Base-by-base conservation (phyloP, 257 asterid genomes). In the Solanum chilense region DNA sequence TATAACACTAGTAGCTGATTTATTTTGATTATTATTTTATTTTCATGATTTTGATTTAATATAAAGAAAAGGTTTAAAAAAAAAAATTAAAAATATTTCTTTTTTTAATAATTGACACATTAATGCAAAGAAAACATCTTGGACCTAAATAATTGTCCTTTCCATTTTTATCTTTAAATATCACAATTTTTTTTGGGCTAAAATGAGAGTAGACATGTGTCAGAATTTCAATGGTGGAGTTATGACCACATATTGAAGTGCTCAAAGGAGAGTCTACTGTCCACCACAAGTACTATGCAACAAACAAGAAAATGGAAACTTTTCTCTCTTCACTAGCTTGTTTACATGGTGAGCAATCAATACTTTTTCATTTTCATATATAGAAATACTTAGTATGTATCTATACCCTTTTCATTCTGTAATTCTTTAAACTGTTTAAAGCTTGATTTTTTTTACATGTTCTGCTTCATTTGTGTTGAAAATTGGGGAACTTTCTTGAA, bases 401-500 rank as follows among this genome's bases (percentile, higher is more conserved):
- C 58, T 23, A 39, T 20, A 0, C 29, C 49, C 49, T 73, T 73
- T 71, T 10, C 31, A 23, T 62, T 10, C 11, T 42, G 5, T 42
- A 76, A 76, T 42, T 42, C 14, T 76, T 76, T 76, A 20, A 41
- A 23, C 20, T 75, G 37, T 76, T 76, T 42, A 76, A 41, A 41
- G 58, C 6, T 41, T 13, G 60, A 23, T 3, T 37, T 37, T 37
- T 75, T 76, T 41, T 76, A 75, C 82, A 23, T 41, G 23, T 41
- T 75, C 4, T 75, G 58, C 12, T 75, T 39, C 56, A 41, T 76
- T n/a, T 39, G 35, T 39, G 56, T 80, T 88, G 88, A 77, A 31
- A 62, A 62, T 31, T 86, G 14, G 7, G 88, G 83, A 84, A 82
- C 66, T 84, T 87, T 52, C 52, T 70, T 90, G 82, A 89, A 25